A percentile compares a stretch with the other conserved stretches of the same genome.
Evolutionary conservation across 345 rosid genomes (phyloP).

Genomic region (Cardiospermum halicacabum): DNA sequence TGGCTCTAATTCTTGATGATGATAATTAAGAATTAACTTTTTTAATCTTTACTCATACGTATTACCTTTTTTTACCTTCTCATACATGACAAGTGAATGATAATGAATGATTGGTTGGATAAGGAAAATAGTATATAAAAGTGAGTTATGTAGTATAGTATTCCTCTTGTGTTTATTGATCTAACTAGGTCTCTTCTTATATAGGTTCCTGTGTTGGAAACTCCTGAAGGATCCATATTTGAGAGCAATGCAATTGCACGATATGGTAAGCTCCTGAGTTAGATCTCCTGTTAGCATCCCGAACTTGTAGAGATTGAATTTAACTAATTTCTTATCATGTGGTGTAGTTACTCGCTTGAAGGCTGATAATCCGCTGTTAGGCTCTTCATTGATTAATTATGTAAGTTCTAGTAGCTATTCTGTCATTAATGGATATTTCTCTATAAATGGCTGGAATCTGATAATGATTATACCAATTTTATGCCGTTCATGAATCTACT

Average conservation of each 20-base stretch:
- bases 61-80: too few relatives aligned
- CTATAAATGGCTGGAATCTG: background rate
- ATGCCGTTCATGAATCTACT: background rate
- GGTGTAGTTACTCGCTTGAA: conserved; percentile 62
- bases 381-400: conserved; percentile 64
- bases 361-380: conserved; percentile 61
- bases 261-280: conserved; percentile 46
- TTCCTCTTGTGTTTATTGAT: background rate
- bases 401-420: conserved; percentile 30
- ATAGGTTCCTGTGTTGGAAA: conserved; percentile 94
- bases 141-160: too few relatives aligned
- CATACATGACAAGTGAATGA: too few relatives aligned
- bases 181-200: background rate
- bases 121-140: too few relatives aligned
- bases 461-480: background rate
- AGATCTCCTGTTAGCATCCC: background rate
- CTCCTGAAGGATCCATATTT: conserved; percentile 78
- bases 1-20: background rate
- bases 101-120: too few relatives aligned
- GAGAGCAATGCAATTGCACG: conserved; percentile 99
- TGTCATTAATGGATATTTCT: conserved; percentile 8
- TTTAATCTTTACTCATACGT: too few relatives aligned
- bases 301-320: background rate
- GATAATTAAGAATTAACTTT: too few relatives aligned
- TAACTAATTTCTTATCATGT: background rate